Conservation (phyloP, 805 yeast genomes). For the Candida maltosa region DNA sequence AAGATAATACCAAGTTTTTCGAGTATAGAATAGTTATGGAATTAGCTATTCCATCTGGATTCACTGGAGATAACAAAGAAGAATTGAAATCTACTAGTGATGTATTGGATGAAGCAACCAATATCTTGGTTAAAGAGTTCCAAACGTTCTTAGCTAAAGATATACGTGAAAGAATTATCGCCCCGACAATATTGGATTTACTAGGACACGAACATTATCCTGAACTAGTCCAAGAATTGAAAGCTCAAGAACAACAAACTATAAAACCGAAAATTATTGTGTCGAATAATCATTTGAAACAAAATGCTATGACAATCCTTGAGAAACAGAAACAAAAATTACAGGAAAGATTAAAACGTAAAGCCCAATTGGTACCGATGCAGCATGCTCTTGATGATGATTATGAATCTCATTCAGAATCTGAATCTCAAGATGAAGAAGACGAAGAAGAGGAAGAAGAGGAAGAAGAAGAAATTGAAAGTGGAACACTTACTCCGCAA, state of each 20-base stretch:
- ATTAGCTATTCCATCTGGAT: conserved; percentile 47
- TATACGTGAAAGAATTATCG: conserved; percentile 68
- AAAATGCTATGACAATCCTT: conserved; percentile 23
- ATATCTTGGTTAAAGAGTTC: conserved; percentile 59
- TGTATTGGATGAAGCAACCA: conserved; percentile 57
- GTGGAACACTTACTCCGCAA: conserved; percentile 34
- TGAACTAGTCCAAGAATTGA: conserved; percentile 35
- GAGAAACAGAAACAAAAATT: conserved; percentile 16
- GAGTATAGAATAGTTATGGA: conserved; percentile 57
- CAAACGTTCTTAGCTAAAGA: conserved; percentile 63
- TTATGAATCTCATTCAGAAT: conserved; percentile 22
- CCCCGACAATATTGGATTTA: conserved; percentile 61
- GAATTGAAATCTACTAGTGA: conserved; percentile 16
- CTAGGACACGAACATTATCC: conserved; percentile 61
- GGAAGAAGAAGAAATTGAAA: conserved; percentile 34
- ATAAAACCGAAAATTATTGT: conserved; percentile 15
- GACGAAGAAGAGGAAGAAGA: conserved; percentile 31
- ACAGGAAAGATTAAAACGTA: conserved; percentile 24
- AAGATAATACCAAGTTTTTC: conserved; percentile 53
- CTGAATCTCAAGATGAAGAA: conserved; percentile 30
- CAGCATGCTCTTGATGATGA: conserved; percentile 52
- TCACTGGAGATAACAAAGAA: conserved; percentile 15
- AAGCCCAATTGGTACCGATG: conserved; percentile 43
- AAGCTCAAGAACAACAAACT: conserved; percentile 23
- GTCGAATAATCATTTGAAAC: conserved; percentile 16